Evolutionary conservation across 2,329 filamentous ascomycete species (phyloP), one percentile per base, ranked within the genome.

Genomic region (Talaromyces sp.): DNA sequence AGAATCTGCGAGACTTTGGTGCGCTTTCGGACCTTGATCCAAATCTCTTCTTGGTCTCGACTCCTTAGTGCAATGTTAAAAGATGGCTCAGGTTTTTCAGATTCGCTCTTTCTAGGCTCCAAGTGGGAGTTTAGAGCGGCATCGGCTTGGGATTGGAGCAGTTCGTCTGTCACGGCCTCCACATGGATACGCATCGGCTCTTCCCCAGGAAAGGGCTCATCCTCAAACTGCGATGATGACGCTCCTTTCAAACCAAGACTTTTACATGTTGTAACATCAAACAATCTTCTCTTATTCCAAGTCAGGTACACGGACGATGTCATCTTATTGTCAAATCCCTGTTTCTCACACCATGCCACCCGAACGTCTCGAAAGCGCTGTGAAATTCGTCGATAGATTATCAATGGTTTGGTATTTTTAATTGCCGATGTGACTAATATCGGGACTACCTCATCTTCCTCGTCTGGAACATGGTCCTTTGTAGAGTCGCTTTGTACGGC

Each of bases 271-370:
- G 90, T 91, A n/a, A 84, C 83, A 65, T 90, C 85, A 71, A 89
- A 96, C 3, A 96, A 76, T 62, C 85, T 85, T 62, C 85, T 85
- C 28, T 85, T 83, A 65, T 87, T 88, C 88, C 91, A 96, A 0
- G 91, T 95, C 60, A 98, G 82, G 68, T 95, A 89, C 19, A 96
- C 78, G 0, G 80, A 77, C 4, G 82, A 76, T 2, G 81, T 75
- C 27, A 81, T 72, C 2, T 82, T 78, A 2, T 78, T 74, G 1
- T 78, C 73, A 54, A 86, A 82, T 1, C 72, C 73, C 70, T 93
- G 88, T 59, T 82, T 81, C 13, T 79, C 76, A 67, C 89, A 85
- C 90, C 92, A 97, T 13, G 84, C 85, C 42, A 85, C 72, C 49
- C 88, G 84, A 6, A 93, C 85, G 60, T 89, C 79, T 63, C 84